phyloP scores from a whole-genome alignment of 305 asterid species.

The Rubia occidens region DNA sequence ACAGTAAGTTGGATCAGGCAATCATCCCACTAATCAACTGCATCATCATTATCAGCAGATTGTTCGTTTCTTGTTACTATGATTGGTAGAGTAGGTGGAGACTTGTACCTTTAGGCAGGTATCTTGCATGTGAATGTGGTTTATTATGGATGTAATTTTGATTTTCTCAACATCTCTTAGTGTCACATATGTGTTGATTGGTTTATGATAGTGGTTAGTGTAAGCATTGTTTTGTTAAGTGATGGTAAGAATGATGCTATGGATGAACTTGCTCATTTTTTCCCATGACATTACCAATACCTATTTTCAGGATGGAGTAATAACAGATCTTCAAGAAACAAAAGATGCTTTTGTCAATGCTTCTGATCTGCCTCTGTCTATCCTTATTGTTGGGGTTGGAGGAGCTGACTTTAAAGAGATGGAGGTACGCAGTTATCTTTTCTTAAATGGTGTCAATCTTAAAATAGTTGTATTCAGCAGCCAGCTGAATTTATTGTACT shows the following conservation, averaged over 20 bases:
- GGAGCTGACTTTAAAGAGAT: conserved; percentile 97
- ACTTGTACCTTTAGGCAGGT: not conserved
- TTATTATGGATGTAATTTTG: not conserved
- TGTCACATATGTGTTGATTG: not conserved
- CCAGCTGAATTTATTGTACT: not conserved
- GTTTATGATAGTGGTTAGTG: not conserved
- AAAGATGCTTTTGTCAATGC: conserved; percentile 89
- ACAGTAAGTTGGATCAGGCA: conserved; percentile 40
- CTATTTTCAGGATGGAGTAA: conserved; percentile 77
- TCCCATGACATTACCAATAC: not conserved
- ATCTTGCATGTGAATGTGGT: not conserved
- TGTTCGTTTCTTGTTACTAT: not conserved
- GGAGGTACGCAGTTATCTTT: conserved; percentile 50
- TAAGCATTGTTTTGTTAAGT: not conserved
- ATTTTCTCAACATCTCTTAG: not conserved
- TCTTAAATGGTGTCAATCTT: not conserved
- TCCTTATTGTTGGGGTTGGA: conserved; percentile 93
- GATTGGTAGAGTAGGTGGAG: not conserved
- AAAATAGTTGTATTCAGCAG: not conserved
- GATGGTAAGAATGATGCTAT: not conserved
- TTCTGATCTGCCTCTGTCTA: conserved; percentile 89
- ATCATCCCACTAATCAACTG: not conserved
- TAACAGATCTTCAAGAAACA: conserved; percentile 96
- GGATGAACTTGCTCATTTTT: not conserved
- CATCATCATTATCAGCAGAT: not conserved